Percentiles rank a stretch among this genome's conserved stretches.
These are phyloP conservation scores for Termitomyces sp. DNA, from an alignment of 768 basidiomycete species.

Conservation along the genomic window DNA sequence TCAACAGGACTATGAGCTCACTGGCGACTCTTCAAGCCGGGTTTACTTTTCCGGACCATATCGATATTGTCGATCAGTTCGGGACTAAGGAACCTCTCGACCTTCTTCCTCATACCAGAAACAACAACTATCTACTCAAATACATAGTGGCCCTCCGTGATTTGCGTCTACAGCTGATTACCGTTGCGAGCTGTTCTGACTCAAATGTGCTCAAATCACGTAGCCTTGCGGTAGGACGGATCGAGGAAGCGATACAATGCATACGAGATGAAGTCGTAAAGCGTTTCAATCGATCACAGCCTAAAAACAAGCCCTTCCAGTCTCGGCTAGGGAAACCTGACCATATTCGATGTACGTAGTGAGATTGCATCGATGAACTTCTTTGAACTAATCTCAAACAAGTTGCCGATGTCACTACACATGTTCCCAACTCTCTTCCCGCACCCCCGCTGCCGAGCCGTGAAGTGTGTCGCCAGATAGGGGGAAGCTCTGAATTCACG, in stretches of 20 bases:
- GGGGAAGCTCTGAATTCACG: background rate
- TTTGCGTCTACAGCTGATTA: background rate
- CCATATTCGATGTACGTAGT: background rate
- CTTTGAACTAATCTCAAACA: background rate
- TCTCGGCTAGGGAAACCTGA: background rate
- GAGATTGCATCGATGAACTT: background rate
- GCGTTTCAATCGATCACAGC: background rate
- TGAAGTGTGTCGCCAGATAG: constrained; percentile 1
- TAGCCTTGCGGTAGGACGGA: background rate
- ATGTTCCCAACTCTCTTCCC: constrained; percentile 2
- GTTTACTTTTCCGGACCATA: constrained; percentile 3
- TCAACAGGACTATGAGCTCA: background rate
- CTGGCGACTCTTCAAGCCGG: background rate
- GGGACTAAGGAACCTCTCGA: background rate
- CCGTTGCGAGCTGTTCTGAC: background rate
- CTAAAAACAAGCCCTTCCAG: background rate
- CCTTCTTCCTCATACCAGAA: background rate
- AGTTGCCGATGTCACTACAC: background rate
- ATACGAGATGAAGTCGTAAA: background rate
- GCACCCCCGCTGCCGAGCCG: constrained; percentile 3
- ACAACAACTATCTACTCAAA: background rate
- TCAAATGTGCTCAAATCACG: constrained; percentile 2
- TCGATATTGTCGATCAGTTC: background rate
- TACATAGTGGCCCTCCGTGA: background rate
- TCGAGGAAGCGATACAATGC: background rate